phyloP scores from a whole-genome alignment of 1,139 yeast species.

The Geotrichum macrosporum region DNA sequence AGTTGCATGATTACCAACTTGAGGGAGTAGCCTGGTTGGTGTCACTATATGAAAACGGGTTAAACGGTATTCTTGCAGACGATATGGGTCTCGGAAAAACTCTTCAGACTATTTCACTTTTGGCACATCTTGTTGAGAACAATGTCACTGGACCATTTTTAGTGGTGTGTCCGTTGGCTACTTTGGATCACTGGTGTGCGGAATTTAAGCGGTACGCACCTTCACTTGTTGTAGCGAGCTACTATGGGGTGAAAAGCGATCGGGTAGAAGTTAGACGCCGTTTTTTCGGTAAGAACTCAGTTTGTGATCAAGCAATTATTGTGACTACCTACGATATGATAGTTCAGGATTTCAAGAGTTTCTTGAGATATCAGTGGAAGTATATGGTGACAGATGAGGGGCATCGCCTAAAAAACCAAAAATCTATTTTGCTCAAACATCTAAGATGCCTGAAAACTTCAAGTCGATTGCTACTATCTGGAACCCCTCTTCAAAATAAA shows the following conservation, averaged over 20 bases:
- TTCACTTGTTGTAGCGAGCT: slow-evolving; percentile 89
- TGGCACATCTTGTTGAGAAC: slow-evolving; percentile 93
- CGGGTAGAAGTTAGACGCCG: slow-evolving; percentile 94
- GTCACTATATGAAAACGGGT: slow-evolving; percentile 84
- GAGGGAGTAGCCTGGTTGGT: slow-evolving; percentile 90
- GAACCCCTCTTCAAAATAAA: slow-evolving; percentile 92
- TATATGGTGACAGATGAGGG: slow-evolving; percentile 98
- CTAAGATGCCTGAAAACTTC: slow-evolving; percentile 87
- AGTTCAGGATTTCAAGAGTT: slow-evolving; percentile 91
- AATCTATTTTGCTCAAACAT: slow-evolving; percentile 97
- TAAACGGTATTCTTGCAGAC: slow-evolving; percentile 85
- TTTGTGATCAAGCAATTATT: slow-evolving; percentile 94
- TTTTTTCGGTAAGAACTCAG: slow-evolving; percentile 97
- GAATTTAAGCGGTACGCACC: slow-evolving; percentile 98
- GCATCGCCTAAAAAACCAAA: slow-evolving; percentile 90
- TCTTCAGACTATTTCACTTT: slow-evolving; percentile 67
- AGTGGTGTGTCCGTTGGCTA: slow-evolving; percentile 95
- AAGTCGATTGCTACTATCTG: slow-evolving; percentile 79
- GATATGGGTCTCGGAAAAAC: slow-evolving; percentile 97
- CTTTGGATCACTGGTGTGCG: slow-evolving; percentile 98
- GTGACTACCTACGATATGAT: slow-evolving; percentile 94
- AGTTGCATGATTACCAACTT: slow-evolving; percentile 74
- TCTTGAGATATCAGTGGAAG: slow-evolving; percentile 87
- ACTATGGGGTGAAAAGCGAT: slow-evolving; percentile 95
- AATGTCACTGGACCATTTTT: slow-evolving; percentile 98